phyloP scores from a whole-genome alignment of 1,284 basidiomycete species.

The Cryptococcus sp. region DNA sequence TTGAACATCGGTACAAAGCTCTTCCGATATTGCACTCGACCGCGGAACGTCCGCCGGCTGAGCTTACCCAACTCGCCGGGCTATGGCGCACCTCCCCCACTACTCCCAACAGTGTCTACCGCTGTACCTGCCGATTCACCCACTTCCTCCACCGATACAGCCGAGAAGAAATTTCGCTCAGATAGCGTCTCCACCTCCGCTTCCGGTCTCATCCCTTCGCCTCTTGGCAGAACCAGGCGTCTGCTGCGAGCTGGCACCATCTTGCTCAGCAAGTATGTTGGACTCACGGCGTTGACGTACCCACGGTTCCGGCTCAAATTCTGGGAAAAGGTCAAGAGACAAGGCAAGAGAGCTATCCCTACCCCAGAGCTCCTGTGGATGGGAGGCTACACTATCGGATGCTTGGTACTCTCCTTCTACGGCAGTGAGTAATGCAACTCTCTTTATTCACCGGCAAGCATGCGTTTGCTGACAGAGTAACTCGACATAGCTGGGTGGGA shows the following conservation, averaged over 20 bases:
- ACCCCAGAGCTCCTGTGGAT: slow-evolving; percentile 25
- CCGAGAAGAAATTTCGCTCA: not conserved
- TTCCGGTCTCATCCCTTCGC: not conserved
- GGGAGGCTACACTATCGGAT: slow-evolving; percentile 21
- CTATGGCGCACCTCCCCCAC: no score
- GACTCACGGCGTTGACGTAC: slow-evolving; percentile 16
- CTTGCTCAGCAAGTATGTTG: slow-evolving; percentile 17
- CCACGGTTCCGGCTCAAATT: slow-evolving; percentile 8
- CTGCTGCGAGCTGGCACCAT: slow-evolving; percentile 2
- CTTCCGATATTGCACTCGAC: slow-evolving; percentile 7
- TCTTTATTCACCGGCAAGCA: not conserved
- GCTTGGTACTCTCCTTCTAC: slow-evolving; percentile 27
- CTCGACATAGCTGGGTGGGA: slow-evolving; percentile 24
- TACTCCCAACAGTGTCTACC: not conserved
- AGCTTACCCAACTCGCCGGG: slow-evolving; percentile 3
- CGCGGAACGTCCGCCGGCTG: not conserved
- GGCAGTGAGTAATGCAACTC: slow-evolving; percentile 25
- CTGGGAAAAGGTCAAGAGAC: slow-evolving; percentile 9
- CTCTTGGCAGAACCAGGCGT: not conserved
- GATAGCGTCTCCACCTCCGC: not conserved
- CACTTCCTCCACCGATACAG: not conserved
- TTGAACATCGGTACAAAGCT: slow-evolving; percentile 21
- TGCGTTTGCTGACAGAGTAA: no score
- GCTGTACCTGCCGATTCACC: not conserved
- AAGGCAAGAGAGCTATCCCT: slow-evolving; percentile 7